Evolutionary conservation across 179 eudicot genomes (phyloP), one percentile per base, ranked within the genome.

Genomic region (Amaranthus tricolor): DNA sequence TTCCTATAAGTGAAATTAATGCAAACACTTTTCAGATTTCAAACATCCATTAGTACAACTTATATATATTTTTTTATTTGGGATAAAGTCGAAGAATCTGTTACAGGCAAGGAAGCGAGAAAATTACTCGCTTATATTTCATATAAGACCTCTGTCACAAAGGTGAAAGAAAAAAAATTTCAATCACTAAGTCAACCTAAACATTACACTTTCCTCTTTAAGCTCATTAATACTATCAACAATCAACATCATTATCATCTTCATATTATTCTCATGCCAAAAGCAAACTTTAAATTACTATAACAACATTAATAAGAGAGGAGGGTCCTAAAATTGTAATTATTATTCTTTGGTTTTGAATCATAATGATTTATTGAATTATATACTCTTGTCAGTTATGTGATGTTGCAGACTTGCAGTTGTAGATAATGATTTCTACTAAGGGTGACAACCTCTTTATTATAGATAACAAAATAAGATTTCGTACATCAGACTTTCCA

Each of bases 211-310:
- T 60, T 51, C 69, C n/a, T 55, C 15, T 54, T 16, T 31, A 71
- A 75, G 58, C 66, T 24, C 58, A 57, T 11, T 5, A 66, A 14
- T 60, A 45, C 65, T 70, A 61, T 58, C 66, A 75, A 56, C 77
- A 59, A 45, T 60, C 56, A 72, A 47, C 64, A 75, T 75, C 45
- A 73, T 6, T 17, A 65, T 55, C 64, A 65, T 51, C 56, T 40
- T 57, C 63, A 61, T 54, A 51, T 66, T 66, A 17, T 66, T 66
- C 54, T 66, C 7, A 54, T 31, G 17, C 54, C 7, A 9, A 49
- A 66, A 66, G 70, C 20, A 9, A 44, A 17, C n/a, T 2, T 47
- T 0, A 24, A 16, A 31, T 1, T 31, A 31, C 31, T 31, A 6
- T 45, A 47, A 17, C 52, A 5, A 62, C 16, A 62, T n/a, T 54